phyloP scores from a whole-genome alignment of 1,284 basidiomycete species.

The Ustilago hordei region DNA sequence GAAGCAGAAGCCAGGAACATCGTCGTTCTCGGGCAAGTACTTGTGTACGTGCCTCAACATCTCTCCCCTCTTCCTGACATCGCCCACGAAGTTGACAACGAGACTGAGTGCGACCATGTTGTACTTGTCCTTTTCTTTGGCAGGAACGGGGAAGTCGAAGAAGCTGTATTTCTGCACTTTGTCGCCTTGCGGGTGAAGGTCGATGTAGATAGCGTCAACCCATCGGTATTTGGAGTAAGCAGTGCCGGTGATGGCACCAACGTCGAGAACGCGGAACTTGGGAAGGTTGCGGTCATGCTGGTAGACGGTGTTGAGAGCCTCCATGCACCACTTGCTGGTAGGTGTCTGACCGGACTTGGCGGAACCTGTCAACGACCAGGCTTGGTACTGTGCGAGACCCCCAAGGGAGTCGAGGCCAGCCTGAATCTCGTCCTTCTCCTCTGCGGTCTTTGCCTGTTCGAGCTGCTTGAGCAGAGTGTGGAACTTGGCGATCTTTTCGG shows the following conservation, averaged over 20 bases:
- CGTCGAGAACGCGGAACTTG: conserved; percentile 68
- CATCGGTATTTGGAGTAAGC: conserved; percentile 68
- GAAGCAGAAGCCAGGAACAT: conserved; percentile 66
- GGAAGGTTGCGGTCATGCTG: conserved; percentile 36
- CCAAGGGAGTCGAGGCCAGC: conserved; percentile 55
- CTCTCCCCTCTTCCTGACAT: conserved; percentile 65
- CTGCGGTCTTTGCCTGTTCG: conserved; percentile 51
- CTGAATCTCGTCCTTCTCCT: conserved; percentile 48
- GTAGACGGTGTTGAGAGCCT: conserved; percentile 49
- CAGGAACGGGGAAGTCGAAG: conserved; percentile 67
- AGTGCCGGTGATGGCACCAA: conserved; percentile 70
- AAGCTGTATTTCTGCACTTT: conserved; percentile 69
- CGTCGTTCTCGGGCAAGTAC: conserved; percentile 40
- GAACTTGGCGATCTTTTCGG: conserved; percentile 60
- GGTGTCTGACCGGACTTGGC: conserved; percentile 47
- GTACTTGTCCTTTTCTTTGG: conserved; percentile 49
- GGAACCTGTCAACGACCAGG: conserved; percentile 54
- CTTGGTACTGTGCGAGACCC: conserved; percentile 64
- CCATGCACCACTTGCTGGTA: conserved; percentile 63
- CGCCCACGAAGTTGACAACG: conserved; percentile 71
- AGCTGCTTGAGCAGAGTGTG: conserved; percentile 66
- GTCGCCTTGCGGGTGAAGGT: conserved; percentile 70
- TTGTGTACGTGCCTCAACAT: conserved; percentile 65
- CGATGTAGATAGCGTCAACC: conserved; percentile 70
- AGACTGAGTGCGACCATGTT: conserved; percentile 70